These are phyloP conservation scores for Pontederia crassipes DNA, from an alignment of 176 grass and related monocot genomes.

Conservation along the genomic window DNA sequence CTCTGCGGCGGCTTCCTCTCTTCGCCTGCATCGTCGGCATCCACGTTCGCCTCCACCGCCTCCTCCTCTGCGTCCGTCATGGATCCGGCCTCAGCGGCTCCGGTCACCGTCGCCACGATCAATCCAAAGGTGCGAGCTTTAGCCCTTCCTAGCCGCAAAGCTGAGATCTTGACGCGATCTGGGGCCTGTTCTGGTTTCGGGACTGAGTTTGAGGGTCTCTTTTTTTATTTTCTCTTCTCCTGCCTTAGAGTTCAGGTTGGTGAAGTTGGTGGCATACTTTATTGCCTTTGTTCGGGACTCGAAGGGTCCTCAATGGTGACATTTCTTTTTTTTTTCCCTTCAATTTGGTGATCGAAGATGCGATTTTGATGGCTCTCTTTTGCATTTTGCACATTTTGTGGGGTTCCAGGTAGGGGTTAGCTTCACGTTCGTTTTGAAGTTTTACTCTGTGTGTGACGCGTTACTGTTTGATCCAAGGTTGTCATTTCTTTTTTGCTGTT, in stretches of 20 bases:
- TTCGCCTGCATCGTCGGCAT: background rate
- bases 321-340: background rate
- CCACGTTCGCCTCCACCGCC: background rate
- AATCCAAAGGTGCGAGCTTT: constrained; percentile 32
- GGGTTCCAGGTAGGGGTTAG: too few relatives aligned
- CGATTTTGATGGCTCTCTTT: too few relatives aligned
- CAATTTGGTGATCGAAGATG: background rate
- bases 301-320: background rate
- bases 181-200: background rate
- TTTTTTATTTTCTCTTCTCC: background rate
- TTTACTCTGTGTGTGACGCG: too few relatives aligned
- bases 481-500: too few relatives aligned
- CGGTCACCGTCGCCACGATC: constrained; percentile 26
- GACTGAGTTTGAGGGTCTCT: background rate
- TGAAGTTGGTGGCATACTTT: background rate
- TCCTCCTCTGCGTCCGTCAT: constrained; percentile 3
- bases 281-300: background rate
- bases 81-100: constrained; percentile 3
- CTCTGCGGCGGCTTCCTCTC: background rate
- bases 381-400: too few relatives aligned
- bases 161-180: background rate
- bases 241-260: background rate
- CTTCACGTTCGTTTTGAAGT: too few relatives aligned
- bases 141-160: background rate
- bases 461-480: too few relatives aligned